These are phyloP conservation scores for Apiotrichum siamense DNA, from an alignment of 1,284 basidiomycete species.

Conservation along the genomic window DNA sequence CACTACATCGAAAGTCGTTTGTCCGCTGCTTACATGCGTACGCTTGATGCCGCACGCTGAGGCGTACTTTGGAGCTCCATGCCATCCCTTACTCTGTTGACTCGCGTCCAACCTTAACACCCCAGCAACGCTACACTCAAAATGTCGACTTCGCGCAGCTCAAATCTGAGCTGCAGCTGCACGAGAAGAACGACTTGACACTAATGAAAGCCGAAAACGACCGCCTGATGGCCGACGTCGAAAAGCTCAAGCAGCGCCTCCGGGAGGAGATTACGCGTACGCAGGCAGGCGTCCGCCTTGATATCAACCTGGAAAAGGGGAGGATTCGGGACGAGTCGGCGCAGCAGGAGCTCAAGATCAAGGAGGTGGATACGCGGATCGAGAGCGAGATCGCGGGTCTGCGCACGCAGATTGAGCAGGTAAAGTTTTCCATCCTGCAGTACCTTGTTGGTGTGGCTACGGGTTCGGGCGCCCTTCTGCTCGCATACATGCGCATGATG, in stretches of 20 bases:
- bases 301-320: slow-evolving; percentile 93
- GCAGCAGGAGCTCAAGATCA: slow-evolving; percentile 92
- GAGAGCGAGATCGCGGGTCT: slow-evolving; percentile 92
- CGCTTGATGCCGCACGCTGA: neutral
- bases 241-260: slow-evolving; percentile 91
- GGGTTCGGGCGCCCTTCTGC: slow-evolving; percentile 45
- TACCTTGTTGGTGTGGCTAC: slow-evolving; percentile 47
- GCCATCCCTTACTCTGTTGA: neutral
- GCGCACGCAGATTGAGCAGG: slow-evolving; percentile 79
- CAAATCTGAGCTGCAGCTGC: slow-evolving; percentile 91
- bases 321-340: slow-evolving; percentile 89
- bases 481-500: slow-evolving; percentile 48
- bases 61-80: neutral
- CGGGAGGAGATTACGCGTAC: slow-evolving; percentile 87
- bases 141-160: slow-evolving; percentile 97
- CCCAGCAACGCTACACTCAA: slow-evolving; percentile 83
- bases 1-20: neutral
- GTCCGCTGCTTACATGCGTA: too few relatives aligned
- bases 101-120: neutral
- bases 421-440: slow-evolving; percentile 60
- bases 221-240: slow-evolving; percentile 81
- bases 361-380: slow-evolving; percentile 95
- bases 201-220: slow-evolving; percentile 96
- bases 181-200: slow-evolving; percentile 95
- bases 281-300: slow-evolving; percentile 87